Evolutionary conservation across 805 yeast genomes (phyloP).

Genomic region (Barnettozyma vustinii): DNA sequence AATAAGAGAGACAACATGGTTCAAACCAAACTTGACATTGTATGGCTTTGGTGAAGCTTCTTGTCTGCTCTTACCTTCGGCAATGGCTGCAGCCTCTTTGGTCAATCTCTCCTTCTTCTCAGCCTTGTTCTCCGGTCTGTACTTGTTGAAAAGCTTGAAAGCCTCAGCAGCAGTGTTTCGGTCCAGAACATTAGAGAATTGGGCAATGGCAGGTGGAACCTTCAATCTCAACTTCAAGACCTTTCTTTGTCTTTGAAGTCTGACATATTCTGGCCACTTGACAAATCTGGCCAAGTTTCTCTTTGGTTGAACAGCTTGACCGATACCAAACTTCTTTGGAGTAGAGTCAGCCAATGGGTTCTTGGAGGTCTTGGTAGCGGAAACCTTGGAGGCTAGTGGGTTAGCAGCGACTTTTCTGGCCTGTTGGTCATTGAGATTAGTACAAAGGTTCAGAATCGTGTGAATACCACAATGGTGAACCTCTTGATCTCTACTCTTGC

Average conservation of each 20-base stretch:
- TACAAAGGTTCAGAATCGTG: neutral
- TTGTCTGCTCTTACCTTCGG: slow-evolving; percentile 95
- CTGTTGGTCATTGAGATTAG: slow-evolving; percentile 12
- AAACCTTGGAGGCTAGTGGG: slow-evolving; percentile 77
- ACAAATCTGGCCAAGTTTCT: slow-evolving; percentile 95
- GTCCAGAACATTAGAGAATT: slow-evolving; percentile 93
- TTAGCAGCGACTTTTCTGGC: slow-evolving; percentile 93
- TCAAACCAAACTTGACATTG: slow-evolving; percentile 96
- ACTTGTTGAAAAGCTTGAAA: slow-evolving; percentile 96
- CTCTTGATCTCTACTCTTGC: slow-evolving; percentile 25
- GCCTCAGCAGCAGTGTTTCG: slow-evolving; percentile 98
- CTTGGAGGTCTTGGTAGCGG: slow-evolving; percentile 53
- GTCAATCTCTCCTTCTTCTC: slow-evolving; percentile 99
- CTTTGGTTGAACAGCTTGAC: slow-evolving; percentile 93
- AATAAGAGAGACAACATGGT: slow-evolving; percentile 95
- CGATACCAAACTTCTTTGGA: slow-evolving; percentile 94
- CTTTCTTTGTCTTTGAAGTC: slow-evolving; percentile 99
- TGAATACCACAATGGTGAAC: neutral
- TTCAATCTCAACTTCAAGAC: slow-evolving; percentile 91
- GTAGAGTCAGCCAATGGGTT: slow-evolving; percentile 88
- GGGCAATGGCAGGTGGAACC: slow-evolving; percentile 98
- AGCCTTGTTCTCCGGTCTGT: slow-evolving; percentile 95
- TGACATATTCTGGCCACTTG: slow-evolving; percentile 98
- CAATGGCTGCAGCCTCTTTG: slow-evolving; percentile 98
- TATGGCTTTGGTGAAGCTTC: slow-evolving; percentile 96